These are phyloP conservation scores for Macrocybe sp. DNA, from an alignment of 1,284 basidiomycete species.

Conservation along the genomic window DNA sequence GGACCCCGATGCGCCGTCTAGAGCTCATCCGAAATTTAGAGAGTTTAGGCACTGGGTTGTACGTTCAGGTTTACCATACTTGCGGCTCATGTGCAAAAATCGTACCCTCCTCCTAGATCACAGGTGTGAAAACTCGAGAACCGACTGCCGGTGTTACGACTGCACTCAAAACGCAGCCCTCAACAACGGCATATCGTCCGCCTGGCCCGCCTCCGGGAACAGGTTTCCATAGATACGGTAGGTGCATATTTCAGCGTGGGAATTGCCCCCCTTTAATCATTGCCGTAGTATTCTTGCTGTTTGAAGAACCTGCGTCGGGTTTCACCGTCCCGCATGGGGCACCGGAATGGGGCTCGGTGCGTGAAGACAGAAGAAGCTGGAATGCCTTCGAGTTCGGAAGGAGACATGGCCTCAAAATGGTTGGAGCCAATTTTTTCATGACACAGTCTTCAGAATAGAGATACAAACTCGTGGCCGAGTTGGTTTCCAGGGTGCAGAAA, in stretches of 20 bases:
- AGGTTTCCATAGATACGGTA: conserved; percentile 58
- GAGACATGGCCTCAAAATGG: conserved; percentile 47
- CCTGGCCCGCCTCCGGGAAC: conserved; percentile 53
- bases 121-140: conserved; percentile 46
- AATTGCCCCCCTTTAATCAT: background rate
- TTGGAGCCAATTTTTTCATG: conserved; percentile 55
- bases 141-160: conserved; percentile 24
- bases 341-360: conserved; percentile 39
- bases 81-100: background rate
- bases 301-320: conserved; percentile 46
- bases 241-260: conserved; percentile 8
- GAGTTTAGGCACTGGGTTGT: conserved; percentile 69
- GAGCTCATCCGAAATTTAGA: conserved; percentile 46
- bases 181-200: conserved; percentile 52
- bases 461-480: no score
- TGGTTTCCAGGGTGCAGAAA: no score
- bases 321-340: conserved; percentile 41
- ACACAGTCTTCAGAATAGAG: conserved; percentile 15
- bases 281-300: conserved; percentile 51
- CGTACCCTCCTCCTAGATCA: conserved; percentile 34
- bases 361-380: conserved; percentile 50
- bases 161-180: conserved; percentile 40
- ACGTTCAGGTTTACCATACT: conserved; percentile 17
- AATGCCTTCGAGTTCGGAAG: conserved; percentile 48
- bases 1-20: conserved; percentile 66